A percentile compares a stretch with the other conserved stretches of the same genome.
Evolutionary conservation across 116 monocot species (phyloP).

Genomic region (Papilionanthe hybrid): DNA sequence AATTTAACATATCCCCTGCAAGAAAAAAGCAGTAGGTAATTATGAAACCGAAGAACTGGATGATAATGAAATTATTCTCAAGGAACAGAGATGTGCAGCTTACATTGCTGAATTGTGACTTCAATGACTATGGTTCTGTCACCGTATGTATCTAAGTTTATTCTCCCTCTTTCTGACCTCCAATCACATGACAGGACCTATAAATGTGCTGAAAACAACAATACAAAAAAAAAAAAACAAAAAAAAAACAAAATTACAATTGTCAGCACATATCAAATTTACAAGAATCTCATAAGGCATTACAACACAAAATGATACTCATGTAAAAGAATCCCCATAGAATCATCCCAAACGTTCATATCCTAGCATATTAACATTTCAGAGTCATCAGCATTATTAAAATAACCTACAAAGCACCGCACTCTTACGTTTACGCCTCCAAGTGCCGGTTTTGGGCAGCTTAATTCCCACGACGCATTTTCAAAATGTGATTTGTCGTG

Average conservation of each 20-base stretch:
- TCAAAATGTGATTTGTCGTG: too few relatives aligned
- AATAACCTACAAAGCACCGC: too few relatives aligned
- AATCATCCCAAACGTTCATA: background rate
- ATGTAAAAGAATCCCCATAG: background rate
- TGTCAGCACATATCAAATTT: background rate
- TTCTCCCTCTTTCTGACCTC: background rate
- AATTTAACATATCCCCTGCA: slow-evolving; percentile 31
- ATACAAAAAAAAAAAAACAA: slow-evolving; percentile 7
- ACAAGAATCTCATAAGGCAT: background rate
- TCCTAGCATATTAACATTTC: background rate
- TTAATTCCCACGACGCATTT: too few relatives aligned
- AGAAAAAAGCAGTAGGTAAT: background rate
- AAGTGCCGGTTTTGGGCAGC: too few relatives aligned
- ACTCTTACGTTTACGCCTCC: too few relatives aligned
- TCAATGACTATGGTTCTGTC: background rate
- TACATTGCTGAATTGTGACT: slow-evolving; percentile 1
- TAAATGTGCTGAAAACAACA: slow-evolving; percentile 3
- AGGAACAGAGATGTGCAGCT: background rate
- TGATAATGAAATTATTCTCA: background rate
- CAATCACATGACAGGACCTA: background rate
- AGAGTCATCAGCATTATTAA: background rate
- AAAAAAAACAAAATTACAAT: background rate
- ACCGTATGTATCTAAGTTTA: background rate
- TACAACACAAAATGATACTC: background rate
- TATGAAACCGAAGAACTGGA: background rate